Evolutionary conservation across 345 rosid species (phyloP).

Genomic region (Excoecaria cochinchinensis): DNA sequence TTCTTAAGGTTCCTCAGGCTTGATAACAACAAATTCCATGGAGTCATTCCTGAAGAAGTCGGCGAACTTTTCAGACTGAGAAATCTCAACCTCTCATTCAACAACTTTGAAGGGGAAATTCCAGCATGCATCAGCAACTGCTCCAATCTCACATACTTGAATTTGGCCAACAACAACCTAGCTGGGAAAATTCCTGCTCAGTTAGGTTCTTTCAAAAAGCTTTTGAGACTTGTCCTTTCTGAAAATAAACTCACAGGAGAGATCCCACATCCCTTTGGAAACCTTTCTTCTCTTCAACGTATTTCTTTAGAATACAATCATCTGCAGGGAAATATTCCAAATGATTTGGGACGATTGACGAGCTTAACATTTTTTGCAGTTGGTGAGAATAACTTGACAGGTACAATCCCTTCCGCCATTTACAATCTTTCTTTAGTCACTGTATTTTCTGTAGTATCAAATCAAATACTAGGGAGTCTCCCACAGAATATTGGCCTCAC

Average conservation of each 20-base stretch:
- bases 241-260: neutral
- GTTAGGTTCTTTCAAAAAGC: neutral
- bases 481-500: too few relatives aligned
- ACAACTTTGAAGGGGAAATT: neutral
- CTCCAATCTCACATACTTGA: neutral
- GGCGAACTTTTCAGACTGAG: neutral
- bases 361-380: neutral
- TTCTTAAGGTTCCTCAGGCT: neutral
- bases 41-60: neutral
- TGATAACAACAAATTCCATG: neutral
- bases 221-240: neutral
- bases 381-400: neutral
- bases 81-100: neutral
- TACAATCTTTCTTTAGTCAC: neutral
- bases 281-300: neutral
- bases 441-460: neutral
- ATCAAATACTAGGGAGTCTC: neutral
- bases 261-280: neutral
- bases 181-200: neutral
- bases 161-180: neutral
- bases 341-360: neutral
- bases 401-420: neutral
- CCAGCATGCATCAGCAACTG: neutral
- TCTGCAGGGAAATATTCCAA: conserved; percentile 1
- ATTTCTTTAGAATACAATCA: neutral